These are phyloP conservation scores for Babjeviella inositovora DNA, from an alignment of 805 yeast species.

Conservation along the genomic window DNA sequence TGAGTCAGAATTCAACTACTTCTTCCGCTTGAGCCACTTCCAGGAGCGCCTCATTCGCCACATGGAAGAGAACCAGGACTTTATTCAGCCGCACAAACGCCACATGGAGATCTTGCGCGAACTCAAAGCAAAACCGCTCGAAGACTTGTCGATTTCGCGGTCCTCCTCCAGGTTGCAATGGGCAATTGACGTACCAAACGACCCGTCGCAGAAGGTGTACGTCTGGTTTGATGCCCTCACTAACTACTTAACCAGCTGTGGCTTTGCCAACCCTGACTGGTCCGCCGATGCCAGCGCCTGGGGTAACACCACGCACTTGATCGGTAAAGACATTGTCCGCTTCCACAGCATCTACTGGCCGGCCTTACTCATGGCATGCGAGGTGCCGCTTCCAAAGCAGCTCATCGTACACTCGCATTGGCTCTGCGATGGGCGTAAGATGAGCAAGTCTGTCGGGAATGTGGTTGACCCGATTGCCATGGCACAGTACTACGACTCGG, in stretches of 20 bases:
- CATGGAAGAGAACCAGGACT: conserved; percentile 30
- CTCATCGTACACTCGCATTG: conserved; percentile 90
- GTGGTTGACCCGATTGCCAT: conserved; percentile 82
- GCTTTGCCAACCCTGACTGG: conserved; percentile 31
- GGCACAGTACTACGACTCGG: conserved; percentile 48
- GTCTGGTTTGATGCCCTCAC: conserved; percentile 96
- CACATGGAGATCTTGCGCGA: conserved; percentile 40
- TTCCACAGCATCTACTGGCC: conserved; percentile 97
- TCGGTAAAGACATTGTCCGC: conserved; percentile 83
- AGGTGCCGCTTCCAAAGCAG: conserved; percentile 48
- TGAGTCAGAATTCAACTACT: conserved; percentile 76
- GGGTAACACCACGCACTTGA: conserved; percentile 64
- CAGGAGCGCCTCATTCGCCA: conserved; percentile 32
- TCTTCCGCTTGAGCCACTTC: conserved; percentile 58
- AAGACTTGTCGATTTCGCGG: conserved; percentile 77
- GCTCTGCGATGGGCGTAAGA: conserved; percentile 78
- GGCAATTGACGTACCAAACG: conserved; percentile 86
- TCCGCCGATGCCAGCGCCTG: conserved; percentile 7
- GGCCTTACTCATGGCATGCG: conserved; percentile 73
- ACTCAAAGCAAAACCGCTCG: conserved; percentile 25
- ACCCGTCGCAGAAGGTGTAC: conserved; percentile 63
- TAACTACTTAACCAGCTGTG: conserved; percentile 66
- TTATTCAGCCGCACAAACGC: conserved; percentile 52
- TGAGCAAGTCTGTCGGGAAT: conserved; percentile 88
- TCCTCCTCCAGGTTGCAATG: conserved; percentile 66